These are phyloP conservation scores for Colletotrichum sp. DNA, from an alignment of 2,329 filamentous ascomycete species.

Conservation along the genomic window DNA sequence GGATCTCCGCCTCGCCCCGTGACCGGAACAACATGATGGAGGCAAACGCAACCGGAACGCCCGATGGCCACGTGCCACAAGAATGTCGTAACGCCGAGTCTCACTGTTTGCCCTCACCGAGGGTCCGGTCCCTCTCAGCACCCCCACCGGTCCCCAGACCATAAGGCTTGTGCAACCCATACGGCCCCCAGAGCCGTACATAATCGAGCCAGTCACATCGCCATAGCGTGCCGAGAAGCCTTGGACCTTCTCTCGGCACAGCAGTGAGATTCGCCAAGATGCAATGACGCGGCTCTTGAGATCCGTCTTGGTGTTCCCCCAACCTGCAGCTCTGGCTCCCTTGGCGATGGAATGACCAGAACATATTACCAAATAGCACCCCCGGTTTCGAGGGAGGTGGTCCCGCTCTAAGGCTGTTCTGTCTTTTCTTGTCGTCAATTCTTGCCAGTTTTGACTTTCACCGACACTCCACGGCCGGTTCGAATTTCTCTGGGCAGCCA, in stretches of 20 bases:
- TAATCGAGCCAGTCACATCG: background rate
- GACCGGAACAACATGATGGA: background rate
- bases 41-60: background rate
- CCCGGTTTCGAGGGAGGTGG: background rate
- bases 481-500: background rate
- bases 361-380: background rate
- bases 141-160: background rate
- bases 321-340: background rate
- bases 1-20: background rate
- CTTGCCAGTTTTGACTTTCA: background rate
- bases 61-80: slow-evolving; percentile 8
- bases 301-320: background rate
- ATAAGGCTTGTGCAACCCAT: slow-evolving; percentile 4
- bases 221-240: slow-evolving; percentile 6
- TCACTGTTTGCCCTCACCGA: background rate
- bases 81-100: background rate
- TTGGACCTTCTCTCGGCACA: slow-evolving; percentile 10
- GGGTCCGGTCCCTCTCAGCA: background rate
- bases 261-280: slow-evolving; percentile 10
- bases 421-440: background rate
- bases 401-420: background rate
- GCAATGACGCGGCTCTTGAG: slow-evolving; percentile 13
- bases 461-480: background rate
- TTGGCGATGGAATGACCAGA: background rate
- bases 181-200: background rate